phyloP scores from a whole-genome alignment of 2,329 filamentous ascomycete species.

The Aotearoamyces nothofagi region DNA sequence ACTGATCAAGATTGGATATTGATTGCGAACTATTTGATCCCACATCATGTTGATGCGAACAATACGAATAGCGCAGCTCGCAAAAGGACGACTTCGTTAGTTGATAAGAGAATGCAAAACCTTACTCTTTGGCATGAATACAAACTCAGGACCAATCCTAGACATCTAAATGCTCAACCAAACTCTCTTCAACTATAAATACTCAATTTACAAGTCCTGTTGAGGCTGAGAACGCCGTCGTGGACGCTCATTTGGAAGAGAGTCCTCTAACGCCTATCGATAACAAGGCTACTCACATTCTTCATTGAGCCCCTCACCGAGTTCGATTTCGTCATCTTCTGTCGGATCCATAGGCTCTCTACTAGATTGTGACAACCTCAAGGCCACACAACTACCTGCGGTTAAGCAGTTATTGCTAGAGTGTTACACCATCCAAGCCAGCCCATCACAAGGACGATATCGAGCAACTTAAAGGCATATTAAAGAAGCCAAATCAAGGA shows the following conservation, averaged over 20 bases:
- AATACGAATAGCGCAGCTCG: constrained; percentile 33
- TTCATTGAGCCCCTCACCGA: constrained; percentile 17
- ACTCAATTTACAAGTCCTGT: constrained; percentile 3
- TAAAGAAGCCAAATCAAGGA: too few relatives aligned
- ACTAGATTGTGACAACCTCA: constrained; percentile 34
- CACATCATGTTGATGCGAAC: constrained; percentile 26
- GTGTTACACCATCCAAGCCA: constrained; percentile 36
- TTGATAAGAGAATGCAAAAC: constrained; percentile 14
- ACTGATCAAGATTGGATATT: constrained; percentile 40
- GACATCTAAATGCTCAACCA: constrained; percentile 27
- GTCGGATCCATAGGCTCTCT: constrained; percentile 33
- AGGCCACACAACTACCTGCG: constrained; percentile 30
- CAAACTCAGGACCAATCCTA: constrained; percentile 13
- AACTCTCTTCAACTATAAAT: constrained; percentile 19
- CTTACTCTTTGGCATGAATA: constrained; percentile 10
- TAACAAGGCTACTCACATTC: constrained; percentile 18
- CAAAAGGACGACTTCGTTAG: constrained; percentile 29
- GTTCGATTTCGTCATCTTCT: constrained; percentile 16
- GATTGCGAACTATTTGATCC: constrained; percentile 40
- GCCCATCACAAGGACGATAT: constrained; percentile 27
- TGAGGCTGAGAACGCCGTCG: too few relatives aligned
- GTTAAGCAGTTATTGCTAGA: constrained; percentile 27
- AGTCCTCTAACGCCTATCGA: too few relatives aligned
- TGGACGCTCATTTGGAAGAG: too few relatives aligned
- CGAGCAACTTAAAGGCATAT: too few relatives aligned